Conservation (phyloP, 2,329 filamentous ascomycete genomes). For the Erysiphe pulchra region DNA sequence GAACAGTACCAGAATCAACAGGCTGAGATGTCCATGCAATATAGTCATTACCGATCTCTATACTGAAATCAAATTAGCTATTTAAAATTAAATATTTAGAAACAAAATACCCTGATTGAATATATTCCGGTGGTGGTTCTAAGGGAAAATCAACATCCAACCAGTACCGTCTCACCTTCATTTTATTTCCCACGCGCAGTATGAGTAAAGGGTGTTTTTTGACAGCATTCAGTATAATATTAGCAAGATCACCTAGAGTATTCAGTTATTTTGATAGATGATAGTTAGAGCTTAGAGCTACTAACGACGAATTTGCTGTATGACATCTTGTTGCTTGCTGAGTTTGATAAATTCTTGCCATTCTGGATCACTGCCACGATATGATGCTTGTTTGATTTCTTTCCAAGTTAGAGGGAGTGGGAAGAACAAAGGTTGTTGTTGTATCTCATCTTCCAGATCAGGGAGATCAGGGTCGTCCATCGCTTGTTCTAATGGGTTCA, state of each 20-base stretch:
- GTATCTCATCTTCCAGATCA: conserved; percentile 17
- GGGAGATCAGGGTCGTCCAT: conserved; percentile 9
- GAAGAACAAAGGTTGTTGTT: conserved; percentile 26
- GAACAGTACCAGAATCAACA: conserved; percentile 22
- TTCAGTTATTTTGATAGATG: conserved; percentile 3
- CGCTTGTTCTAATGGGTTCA: conserved; percentile 21
- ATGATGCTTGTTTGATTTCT: conserved; percentile 22
- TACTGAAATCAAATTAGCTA: conserved; percentile 13
- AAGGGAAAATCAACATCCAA: conserved; percentile 34
- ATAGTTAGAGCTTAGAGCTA: background rate
- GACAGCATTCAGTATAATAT: conserved; percentile 18
- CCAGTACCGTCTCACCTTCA: conserved; percentile 26
- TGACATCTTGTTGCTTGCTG: conserved; percentile 24
- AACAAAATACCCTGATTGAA: conserved; percentile 28
- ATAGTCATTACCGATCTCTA: conserved; percentile 23
- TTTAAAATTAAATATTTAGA: background rate
- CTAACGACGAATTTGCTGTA: conserved; percentile 12
- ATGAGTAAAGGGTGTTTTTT: conserved; percentile 19
- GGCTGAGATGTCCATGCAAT: conserved; percentile 22
- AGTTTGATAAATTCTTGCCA: conserved; percentile 34
- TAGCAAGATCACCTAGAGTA: conserved; percentile 20
- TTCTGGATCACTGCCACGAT: conserved; percentile 32
- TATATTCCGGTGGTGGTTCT: conserved; percentile 30
- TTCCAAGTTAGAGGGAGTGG: conserved; percentile 34
- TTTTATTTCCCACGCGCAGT: conserved; percentile 20